Percentiles rank a stretch among this genome's conserved stretches.
Evolutionary conservation across 495 filamentous ascomycete species (phyloP).

Genomic region (Corynascus novoguineensis): DNA sequence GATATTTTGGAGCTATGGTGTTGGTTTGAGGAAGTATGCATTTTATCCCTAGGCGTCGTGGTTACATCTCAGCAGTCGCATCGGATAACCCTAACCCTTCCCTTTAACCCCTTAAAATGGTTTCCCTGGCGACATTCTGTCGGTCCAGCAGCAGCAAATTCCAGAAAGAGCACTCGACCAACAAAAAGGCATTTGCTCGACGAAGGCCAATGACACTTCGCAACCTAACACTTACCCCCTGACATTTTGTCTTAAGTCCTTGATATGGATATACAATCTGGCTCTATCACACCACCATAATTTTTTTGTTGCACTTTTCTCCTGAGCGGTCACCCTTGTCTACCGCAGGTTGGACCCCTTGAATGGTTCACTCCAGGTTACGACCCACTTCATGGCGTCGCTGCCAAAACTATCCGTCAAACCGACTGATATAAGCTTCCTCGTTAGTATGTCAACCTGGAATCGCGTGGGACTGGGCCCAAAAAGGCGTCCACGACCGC

Average conservation of each 20-base stretch:
- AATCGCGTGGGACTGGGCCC: conserved; percentile 3
- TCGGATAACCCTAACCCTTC: conserved; percentile 12
- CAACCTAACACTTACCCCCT: too few species aligned
- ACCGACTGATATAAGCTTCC: background rate
- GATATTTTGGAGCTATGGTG: background rate
- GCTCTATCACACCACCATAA: background rate
- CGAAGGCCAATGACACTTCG: too few species aligned
- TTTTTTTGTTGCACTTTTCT: background rate
- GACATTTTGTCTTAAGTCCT: too few species aligned
- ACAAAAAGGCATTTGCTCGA: too few species aligned
- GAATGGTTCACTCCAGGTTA: background rate
- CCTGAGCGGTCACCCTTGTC: background rate
- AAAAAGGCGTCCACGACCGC: background rate
- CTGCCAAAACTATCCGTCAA: background rate
- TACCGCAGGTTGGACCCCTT: background rate
- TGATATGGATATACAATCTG: background rate
- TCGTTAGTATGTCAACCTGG: background rate
- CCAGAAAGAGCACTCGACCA: too few species aligned
- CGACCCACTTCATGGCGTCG: background rate
- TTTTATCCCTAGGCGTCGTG: too few species aligned
- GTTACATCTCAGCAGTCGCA: too few species aligned
- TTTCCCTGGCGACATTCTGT: too few species aligned
- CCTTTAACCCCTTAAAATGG: too few species aligned
- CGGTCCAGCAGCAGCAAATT: too few species aligned
- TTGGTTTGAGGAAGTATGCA: too few species aligned